These are phyloP conservation scores for Hypoxylon subgilvum DNA, from an alignment of 495 filamentous ascomycete species.

Conservation along the genomic window DNA sequence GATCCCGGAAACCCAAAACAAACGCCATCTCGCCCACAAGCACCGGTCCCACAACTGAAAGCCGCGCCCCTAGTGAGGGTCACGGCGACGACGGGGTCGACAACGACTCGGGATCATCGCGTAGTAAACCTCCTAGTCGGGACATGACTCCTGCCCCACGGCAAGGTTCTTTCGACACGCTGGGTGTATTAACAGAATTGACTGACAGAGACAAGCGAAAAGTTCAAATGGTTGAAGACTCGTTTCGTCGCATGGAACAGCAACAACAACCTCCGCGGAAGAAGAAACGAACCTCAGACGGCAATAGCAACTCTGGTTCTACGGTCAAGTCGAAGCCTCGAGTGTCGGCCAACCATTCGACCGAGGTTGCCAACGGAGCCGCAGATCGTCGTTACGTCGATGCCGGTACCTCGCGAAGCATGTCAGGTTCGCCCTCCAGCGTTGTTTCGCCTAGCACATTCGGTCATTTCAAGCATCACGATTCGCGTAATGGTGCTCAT, in stretches of 20 bases:
- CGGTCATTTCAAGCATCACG: constrained; percentile 25
- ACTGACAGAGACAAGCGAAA: constrained; percentile 89
- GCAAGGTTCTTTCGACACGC: constrained; percentile 57
- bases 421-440: constrained; percentile 55
- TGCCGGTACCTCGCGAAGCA: constrained; percentile 54
- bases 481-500: constrained; percentile 23
- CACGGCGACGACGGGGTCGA: constrained; percentile 60
- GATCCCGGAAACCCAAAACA: constrained; percentile 60
- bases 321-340: constrained; percentile 47
- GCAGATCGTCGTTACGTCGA: constrained; percentile 55
- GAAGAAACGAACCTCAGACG: constrained; percentile 67
- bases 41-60: constrained; percentile 72
- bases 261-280: constrained; percentile 63
- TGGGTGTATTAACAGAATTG: constrained; percentile 64
- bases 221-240: constrained; percentile 80
- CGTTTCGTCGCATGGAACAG: constrained; percentile 69
- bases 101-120: constrained; percentile 73
- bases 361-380: constrained; percentile 41
- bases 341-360: constrained; percentile 43
- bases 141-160: constrained; percentile 74
- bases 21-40: constrained; percentile 69
- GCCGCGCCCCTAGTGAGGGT: constrained; percentile 78
- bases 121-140: constrained; percentile 77
- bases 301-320: constrained; percentile 47
- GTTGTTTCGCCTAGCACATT: constrained; percentile 44